Base-by-base conservation (phyloP, 2,329 filamentous ascomycete genomes). In the Paraphoma chrysanthemicola region DNA sequence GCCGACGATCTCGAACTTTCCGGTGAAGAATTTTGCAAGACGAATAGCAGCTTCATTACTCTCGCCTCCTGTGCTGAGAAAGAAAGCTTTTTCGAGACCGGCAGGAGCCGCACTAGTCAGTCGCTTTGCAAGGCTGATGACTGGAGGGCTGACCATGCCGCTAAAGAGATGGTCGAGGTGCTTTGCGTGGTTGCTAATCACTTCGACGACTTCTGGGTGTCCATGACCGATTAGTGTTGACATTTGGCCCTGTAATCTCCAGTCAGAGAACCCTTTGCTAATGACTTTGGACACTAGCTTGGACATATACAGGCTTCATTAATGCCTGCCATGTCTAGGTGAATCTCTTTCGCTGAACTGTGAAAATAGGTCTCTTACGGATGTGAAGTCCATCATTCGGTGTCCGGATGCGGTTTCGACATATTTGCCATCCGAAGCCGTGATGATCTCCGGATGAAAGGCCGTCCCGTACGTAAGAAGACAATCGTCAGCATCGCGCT, bases 1-100 rank as follows among this genome's bases (percentile, higher is more conserved):
- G 0, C 80, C 87, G 5, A 89, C 85, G 48, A 90, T 82, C 69
- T 89, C 86, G 63, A 86, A 89, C 49, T 87, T 88, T 1, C 86
- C 85, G 0, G 87, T 90, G 64, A 83, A 87, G 9, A 80, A 74
- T 63, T 90, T 90, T 3, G 87, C 87, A 62, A 90, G 80, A 54
- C 86, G 85, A 54, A 90, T 86, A 2, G 87, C 87, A 3, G 85
- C 86, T 61, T 90, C 87, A 57, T 74, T 80, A 38, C 64, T 70
- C 42, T 76, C 74, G 3, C 70, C 68, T 4, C 73, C 73, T 1
- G 74, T 75, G 53, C 64, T 75, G 5, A 75, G 54, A 42, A 76
- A 77, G 53, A 75, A 72, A 0, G 70, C 64, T 48, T 73, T 75
- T 42, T 77, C 71, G 1, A 76, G 62, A 1, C 69, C 67, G 6